A percentile compares a stretch with the other conserved stretches of the same genome.
Conservation (phyloP, 1,139 yeast genomes). For the Spathaspora sp. region DNA sequence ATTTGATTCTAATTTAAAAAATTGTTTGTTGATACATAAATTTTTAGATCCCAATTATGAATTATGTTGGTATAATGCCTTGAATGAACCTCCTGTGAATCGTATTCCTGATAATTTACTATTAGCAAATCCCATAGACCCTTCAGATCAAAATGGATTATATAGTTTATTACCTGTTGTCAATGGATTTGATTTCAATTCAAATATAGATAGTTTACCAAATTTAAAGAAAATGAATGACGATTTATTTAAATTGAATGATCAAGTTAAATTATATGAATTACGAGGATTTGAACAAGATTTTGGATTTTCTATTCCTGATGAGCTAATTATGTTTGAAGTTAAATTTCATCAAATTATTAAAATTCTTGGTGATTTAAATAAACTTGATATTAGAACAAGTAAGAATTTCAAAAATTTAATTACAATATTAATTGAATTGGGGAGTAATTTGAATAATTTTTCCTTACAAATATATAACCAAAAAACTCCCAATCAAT, state of each 20-base stretch:
- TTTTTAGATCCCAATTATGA: conserved; percentile 52
- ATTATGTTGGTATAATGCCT: conserved; percentile 47
- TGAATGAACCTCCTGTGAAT: conserved; percentile 47
- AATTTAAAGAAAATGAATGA: conserved; percentile 36
- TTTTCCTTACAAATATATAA: conserved; percentile 46
- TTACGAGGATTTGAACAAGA: conserved; percentile 22
- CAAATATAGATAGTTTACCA: conserved; percentile 33
- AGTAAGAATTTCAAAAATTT: conserved; percentile 31
- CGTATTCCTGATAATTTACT: conserved; percentile 40
- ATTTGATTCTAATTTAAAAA: conserved; percentile 26
- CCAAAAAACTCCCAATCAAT: conserved; percentile 23
- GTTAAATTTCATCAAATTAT: conserved; percentile 34
- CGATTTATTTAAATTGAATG: conserved; percentile 34
- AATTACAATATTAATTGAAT: conserved; percentile 35
- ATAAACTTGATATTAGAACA: conserved; percentile 33
- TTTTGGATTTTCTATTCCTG: conserved; percentile 32
- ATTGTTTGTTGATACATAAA: conserved; percentile 38
- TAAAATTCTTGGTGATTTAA: conserved; percentile 31
- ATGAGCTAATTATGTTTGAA: conserved; percentile 36
- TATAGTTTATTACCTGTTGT: conserved; percentile 42
- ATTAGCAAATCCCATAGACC: conserved; percentile 45
- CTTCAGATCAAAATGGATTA: conserved; percentile 47
- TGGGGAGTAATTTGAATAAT: conserved; percentile 50
- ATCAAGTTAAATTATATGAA: conserved; percentile 35
- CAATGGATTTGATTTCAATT: conserved; percentile 35